Evolutionary conservation across 2,329 filamentous ascomycete genomes (phyloP).

Genomic region (Sarocladiaceae sp.): DNA sequence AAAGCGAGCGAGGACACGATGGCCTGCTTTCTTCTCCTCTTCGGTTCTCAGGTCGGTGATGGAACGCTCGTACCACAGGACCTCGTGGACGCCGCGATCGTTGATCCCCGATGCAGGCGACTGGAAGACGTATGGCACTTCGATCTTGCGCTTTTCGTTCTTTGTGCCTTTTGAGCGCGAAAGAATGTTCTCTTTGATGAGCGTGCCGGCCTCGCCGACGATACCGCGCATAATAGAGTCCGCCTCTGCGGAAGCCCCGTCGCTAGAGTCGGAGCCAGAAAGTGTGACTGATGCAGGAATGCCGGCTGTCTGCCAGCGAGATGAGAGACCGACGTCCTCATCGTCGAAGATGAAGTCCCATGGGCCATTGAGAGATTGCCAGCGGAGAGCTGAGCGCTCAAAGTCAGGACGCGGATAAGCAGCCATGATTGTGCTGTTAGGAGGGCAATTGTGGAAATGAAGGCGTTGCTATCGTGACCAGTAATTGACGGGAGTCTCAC

Average conservation of each 20-base stretch:
- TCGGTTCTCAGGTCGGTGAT: slow-evolving; percentile 42
- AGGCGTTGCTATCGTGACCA: not conserved
- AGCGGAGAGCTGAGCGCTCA: slow-evolving; percentile 45
- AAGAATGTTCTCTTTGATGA: slow-evolving; percentile 40
- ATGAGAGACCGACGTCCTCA: slow-evolving; percentile 46
- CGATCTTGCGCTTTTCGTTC: slow-evolving; percentile 45
- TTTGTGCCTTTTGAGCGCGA: slow-evolving; percentile 20
- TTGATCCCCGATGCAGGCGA: slow-evolving; percentile 56
- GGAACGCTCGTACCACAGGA: slow-evolving; percentile 58
- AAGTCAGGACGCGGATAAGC: slow-evolving; percentile 63
- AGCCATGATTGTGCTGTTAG: slow-evolving; percentile 1
- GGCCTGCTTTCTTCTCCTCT: slow-evolving; percentile 30
- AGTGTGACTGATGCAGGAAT: slow-evolving; percentile 37
- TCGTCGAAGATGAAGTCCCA: slow-evolving; percentile 65
- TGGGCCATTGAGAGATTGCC: slow-evolving; percentile 54
- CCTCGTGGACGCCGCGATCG: slow-evolving; percentile 56
- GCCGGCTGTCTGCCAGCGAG: slow-evolving; percentile 47
- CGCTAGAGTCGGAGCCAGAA: slow-evolving; percentile 14
- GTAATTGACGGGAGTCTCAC: not conserved
- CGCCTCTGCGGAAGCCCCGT: slow-evolving; percentile 29
- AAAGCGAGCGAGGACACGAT: slow-evolving; percentile 46
- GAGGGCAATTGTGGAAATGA: not conserved
- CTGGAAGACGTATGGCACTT: slow-evolving; percentile 61
- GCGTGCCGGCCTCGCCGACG: slow-evolving; percentile 17
- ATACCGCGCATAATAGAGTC: slow-evolving; percentile 21